Percentiles rank a stretch among this genome's conserved stretches.
These are phyloP conservation scores for Penicillium polonicum DNA, from an alignment of 2,329 filamentous ascomycete genomes.

Conservation along the genomic window DNA sequence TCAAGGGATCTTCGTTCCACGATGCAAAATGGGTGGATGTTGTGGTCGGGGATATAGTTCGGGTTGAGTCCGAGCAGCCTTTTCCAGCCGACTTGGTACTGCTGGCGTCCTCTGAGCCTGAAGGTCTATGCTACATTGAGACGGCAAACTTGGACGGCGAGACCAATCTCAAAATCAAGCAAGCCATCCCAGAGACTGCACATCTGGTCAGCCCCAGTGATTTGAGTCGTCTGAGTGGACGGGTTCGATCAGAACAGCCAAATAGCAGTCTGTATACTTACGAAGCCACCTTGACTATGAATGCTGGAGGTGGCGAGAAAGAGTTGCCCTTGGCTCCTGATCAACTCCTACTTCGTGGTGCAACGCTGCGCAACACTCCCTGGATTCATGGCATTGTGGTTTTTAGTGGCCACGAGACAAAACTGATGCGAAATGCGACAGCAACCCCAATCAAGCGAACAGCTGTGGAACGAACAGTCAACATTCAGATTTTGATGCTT, in stretches of 20 bases:
- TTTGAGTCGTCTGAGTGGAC: constrained; percentile 79
- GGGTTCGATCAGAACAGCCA: constrained; percentile 89
- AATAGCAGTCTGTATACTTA: constrained; percentile 99
- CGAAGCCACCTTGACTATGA: constrained; percentile 90
- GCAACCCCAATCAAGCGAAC: constrained; percentile 97
- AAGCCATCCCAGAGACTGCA: constrained; percentile 89
- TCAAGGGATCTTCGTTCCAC: constrained; percentile 79
- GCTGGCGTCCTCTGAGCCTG: constrained; percentile 90
- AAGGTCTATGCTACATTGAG: constrained; percentile 97
- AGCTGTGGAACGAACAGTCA: constrained; percentile 90
- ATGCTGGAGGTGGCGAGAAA: constrained; percentile 86
- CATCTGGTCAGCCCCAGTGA: constrained; percentile 83
- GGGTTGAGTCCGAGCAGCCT: constrained; percentile 90
- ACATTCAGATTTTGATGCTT: constrained; percentile 87
- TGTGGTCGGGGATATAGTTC: constrained; percentile 84
- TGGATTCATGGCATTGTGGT: constrained; percentile 97
- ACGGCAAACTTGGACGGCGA: constrained; percentile 97
- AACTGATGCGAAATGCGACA: constrained; percentile 97
- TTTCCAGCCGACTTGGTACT: constrained; percentile 94
- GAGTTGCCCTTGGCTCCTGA: constrained; percentile 87
- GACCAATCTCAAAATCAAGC: constrained; percentile 98
- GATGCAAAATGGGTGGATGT: constrained; percentile 94
- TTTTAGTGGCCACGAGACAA: constrained; percentile 96
- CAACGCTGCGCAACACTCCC: constrained; percentile 90
- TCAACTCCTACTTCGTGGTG: constrained; percentile 87